These are phyloP conservation scores for Lachancea mirantina DNA, from an alignment of 805 yeast species.

Conservation along the genomic window DNA sequence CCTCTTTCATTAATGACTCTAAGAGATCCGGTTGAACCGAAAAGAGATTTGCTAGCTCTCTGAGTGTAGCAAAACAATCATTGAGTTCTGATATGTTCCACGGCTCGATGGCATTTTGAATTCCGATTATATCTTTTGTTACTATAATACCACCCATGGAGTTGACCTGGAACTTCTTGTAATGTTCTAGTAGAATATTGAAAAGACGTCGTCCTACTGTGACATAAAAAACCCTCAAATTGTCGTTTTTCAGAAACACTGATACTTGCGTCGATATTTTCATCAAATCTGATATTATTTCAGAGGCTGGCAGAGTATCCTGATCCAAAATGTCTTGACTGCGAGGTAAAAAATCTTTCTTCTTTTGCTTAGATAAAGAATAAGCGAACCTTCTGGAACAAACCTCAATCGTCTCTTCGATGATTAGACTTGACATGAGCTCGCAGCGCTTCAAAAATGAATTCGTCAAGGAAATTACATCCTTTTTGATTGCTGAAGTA, in stretches of 20 bases:
- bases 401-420: slow-evolving; percentile 51
- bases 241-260: slow-evolving; percentile 37
- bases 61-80: slow-evolving; percentile 59
- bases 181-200: slow-evolving; percentile 58
- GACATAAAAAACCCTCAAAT: slow-evolving; percentile 43
- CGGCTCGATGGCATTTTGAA: slow-evolving; percentile 57
- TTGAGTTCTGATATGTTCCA: slow-evolving; percentile 59
- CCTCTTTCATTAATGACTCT: slow-evolving; percentile 72
- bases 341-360: slow-evolving; percentile 57
- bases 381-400: slow-evolving; percentile 44
- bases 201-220: slow-evolving; percentile 55
- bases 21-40: slow-evolving; percentile 78
- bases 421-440: slow-evolving; percentile 53
- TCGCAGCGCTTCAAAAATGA: slow-evolving; percentile 55
- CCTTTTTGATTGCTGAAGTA: slow-evolving; percentile 47
- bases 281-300: slow-evolving; percentile 46
- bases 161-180: slow-evolving; percentile 66
- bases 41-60: slow-evolving; percentile 78
- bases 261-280: slow-evolving; percentile 29
- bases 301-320: slow-evolving; percentile 66
- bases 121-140: slow-evolving; percentile 75
- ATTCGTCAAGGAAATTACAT: slow-evolving; percentile 57
- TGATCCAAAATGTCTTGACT: slow-evolving; percentile 42
- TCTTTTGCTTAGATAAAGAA: slow-evolving; percentile 59
- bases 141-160: slow-evolving; percentile 77